Evolutionary conservation across 2,329 filamentous ascomycete species (phyloP), one percentile per base, ranked within the genome.

Genomic region (Clarireedia sp.): DNA sequence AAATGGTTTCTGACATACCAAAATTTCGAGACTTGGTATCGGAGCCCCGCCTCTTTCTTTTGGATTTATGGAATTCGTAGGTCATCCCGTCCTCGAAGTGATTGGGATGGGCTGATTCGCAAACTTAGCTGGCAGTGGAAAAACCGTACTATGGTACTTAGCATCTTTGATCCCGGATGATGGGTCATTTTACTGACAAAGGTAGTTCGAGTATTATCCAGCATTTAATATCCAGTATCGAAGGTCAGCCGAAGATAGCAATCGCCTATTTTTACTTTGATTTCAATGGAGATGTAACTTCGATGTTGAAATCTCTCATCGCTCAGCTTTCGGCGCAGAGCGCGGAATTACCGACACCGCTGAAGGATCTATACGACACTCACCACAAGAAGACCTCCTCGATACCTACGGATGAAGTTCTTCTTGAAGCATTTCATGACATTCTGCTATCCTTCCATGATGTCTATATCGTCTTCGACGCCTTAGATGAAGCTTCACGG

Each of bases 231-330:
- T 29, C 37, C 8, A 56, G 60, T 29, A 48, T 46, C 41, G 47
- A 64, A 1, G 59, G 58, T 19, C 57, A 60, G 10, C 57, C 60
- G 7, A 45, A 51, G 6, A 62, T 66, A 10, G 69, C 64, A 0
- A 48, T 73, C 12, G 68, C 64, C 1, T 73, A 69, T 57, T 74
- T 74, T 60, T 74, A 69, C 61, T 74, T 74, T 49, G 67, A 69
- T 3, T 73, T 72, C 58, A 69, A 67, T 44, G 70, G 73, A 43
- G 58, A 67, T 26, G 23, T 59, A 0, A 68, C 60, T 0, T 59
- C 64, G 1, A 65, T 73, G 62, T 58, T 74, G 2, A 66, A 69
- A 2, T 64, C 68, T 2, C 53, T 74, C 0, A 54, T 72, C 21
- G 43, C 67, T 12, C 72, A 74, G 52, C 62, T 73, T 3, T 67